Percentiles rank a stretch among this genome's conserved stretches.
These are phyloP conservation scores for Candida pseudofarinosa DNA, from an alignment of 805 yeast genomes.

Conservation along the genomic window DNA sequence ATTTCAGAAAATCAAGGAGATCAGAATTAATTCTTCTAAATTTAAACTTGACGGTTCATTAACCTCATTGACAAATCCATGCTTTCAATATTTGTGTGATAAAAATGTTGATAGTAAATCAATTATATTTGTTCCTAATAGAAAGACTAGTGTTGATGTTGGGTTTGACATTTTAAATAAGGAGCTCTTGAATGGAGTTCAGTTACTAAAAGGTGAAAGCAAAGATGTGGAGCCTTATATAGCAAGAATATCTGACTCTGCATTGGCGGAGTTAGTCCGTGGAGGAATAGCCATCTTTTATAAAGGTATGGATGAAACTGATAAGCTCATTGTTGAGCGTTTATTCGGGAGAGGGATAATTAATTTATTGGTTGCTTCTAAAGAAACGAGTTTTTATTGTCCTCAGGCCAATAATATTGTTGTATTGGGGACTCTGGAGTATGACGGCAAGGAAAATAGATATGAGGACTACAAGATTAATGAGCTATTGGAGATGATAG, in stretches of 20 bases:
- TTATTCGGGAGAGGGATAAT: constrained; percentile 50
- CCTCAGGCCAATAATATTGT: constrained; percentile 56
- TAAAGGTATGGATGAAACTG: constrained; percentile 52
- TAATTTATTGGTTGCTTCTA: constrained; percentile 55
- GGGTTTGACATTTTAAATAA: constrained; percentile 40
- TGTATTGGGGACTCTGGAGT: constrained; percentile 66
- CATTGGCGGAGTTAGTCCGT: constrained; percentile 39
- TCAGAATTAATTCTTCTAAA: constrained; percentile 47
- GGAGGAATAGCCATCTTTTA: constrained; percentile 66
- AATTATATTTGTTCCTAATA: constrained; percentile 55
- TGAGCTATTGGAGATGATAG: constrained; percentile 63
- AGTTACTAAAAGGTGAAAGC: constrained; percentile 38
- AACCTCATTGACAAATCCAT: constrained; percentile 46
- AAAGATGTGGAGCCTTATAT: constrained; percentile 39
- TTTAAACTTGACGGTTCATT: constrained; percentile 51
- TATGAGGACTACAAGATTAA: constrained; percentile 63
- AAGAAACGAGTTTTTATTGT: constrained; percentile 47
- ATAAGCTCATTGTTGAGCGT: constrained; percentile 50
- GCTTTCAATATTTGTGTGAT: constrained; percentile 39
- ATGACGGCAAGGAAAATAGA: constrained; percentile 71
- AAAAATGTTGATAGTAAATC: constrained; percentile 19
- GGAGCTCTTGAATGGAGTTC: constrained; percentile 31
- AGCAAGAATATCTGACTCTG: constrained; percentile 42
- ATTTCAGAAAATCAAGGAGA: constrained; percentile 48
- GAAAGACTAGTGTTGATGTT: constrained; percentile 53